Conservation (phyloP, 2,329 filamentous ascomycete genomes). For the Didymella keratinophila region DNA sequence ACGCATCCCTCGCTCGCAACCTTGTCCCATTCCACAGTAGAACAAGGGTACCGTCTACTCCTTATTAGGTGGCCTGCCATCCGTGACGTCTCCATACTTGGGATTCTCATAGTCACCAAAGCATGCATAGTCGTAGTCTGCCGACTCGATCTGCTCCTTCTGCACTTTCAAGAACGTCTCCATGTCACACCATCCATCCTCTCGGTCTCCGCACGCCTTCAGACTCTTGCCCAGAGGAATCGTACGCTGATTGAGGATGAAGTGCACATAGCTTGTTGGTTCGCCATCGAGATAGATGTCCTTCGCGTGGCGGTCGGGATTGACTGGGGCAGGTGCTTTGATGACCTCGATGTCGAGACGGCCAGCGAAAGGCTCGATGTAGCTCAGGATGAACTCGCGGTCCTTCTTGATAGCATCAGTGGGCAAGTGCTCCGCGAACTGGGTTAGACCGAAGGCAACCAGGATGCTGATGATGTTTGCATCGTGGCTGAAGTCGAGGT, state of each 20-base stretch:
- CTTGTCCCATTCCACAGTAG: not conserved
- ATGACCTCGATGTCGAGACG: conserved; percentile 79
- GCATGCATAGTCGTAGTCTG: conserved; percentile 71
- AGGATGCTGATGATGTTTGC: conserved; percentile 75
- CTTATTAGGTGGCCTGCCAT: conserved; percentile 57
- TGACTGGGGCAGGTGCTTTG: conserved; percentile 68
- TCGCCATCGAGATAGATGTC: conserved; percentile 60
- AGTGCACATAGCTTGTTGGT: conserved; percentile 75
- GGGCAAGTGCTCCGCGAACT: conserved; percentile 70
- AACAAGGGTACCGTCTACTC: not conserved
- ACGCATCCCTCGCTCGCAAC: not conserved
- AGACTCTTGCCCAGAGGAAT: conserved; percentile 73
- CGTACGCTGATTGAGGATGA: conserved; percentile 77
- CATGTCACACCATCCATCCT: conserved; percentile 81
- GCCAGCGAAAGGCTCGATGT: conserved; percentile 75
- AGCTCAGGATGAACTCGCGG: conserved; percentile 68
- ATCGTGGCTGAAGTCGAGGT: conserved; percentile 82
- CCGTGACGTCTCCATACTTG: conserved; percentile 59
- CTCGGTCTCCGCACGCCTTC: conserved; percentile 68
- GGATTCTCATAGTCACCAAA: conserved; percentile 63
- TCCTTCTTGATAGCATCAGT: conserved; percentile 63
- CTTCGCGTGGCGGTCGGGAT: conserved; percentile 29
- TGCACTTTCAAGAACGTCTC: conserved; percentile 71
- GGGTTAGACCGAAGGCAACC: conserved; percentile 74
- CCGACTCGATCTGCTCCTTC: conserved; percentile 64